These are phyloP conservation scores for Neckera pumila DNA, from an alignment of 225 moss, liverwort and hornwort species.

Conservation along the genomic window DNA sequence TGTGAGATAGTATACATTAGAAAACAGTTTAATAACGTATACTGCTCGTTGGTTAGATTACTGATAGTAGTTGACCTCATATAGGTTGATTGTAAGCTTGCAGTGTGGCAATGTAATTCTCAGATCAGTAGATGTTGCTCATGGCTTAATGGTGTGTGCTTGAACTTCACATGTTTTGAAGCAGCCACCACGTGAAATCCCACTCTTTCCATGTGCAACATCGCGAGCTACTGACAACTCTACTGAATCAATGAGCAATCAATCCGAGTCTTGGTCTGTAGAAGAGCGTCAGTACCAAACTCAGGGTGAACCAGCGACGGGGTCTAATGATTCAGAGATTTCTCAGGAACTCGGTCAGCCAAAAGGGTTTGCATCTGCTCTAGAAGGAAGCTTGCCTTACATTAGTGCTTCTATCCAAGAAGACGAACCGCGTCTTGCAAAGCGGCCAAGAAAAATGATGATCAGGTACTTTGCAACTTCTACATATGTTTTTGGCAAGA, in stretches of 20 bases:
- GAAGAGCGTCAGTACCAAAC: neutral
- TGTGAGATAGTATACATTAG: neutral
- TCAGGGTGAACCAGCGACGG: neutral
- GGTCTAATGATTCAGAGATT: conserved; percentile 15
- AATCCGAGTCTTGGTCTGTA: conserved; percentile 8
- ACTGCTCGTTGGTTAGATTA: neutral
- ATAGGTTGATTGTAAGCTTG: neutral
- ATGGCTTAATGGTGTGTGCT: neutral
- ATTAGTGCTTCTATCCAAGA: neutral
- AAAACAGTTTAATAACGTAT: neutral
- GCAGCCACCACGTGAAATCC: conserved; percentile 32
- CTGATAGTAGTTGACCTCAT: neutral
- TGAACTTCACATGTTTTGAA: neutral
- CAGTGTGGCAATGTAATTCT: neutral
- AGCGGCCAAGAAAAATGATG: conserved; percentile 25
- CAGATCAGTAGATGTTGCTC: neutral
- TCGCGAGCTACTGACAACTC: conserved; percentile 25
- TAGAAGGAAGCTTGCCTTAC: neutral
- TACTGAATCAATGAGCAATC: conserved; percentile 8
- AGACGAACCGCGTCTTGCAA: conserved; percentile 12
- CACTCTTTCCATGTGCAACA: conserved; percentile 32
- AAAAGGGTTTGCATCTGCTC: conserved; percentile 3
- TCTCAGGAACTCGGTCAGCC: conserved; percentile 20
- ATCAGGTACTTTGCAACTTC: conserved; percentile 8
- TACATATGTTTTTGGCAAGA: neutral